A percentile compares a stretch with the other conserved stretches of the same genome.
phyloP scores from a whole-genome alignment of 1,284 basidiomycete genomes.

The Vanrija sp. region DNA sequence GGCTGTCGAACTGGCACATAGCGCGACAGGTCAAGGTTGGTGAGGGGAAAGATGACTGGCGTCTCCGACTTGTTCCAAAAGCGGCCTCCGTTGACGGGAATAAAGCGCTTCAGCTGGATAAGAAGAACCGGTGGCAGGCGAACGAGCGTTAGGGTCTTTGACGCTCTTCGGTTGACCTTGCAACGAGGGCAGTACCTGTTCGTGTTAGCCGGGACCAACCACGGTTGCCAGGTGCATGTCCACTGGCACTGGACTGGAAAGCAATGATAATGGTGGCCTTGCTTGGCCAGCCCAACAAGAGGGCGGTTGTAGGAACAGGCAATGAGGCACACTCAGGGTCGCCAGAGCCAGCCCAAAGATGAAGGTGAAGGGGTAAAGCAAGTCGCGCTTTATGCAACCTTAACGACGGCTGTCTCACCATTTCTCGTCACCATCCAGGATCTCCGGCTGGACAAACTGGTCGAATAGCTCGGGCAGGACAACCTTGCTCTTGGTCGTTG shows the following conservation, averaged over 20 bases:
- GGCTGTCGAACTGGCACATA: conserved; percentile 82
- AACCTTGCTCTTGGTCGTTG: conserved; percentile 63
- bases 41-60: conserved; percentile 80
- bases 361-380: not conserved
- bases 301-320: not conserved
- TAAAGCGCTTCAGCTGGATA: conserved; percentile 95
- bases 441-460: conserved; percentile 83
- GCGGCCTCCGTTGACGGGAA: conserved; percentile 67
- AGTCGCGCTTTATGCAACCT: not conserved
- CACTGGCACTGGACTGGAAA: too few species aligned
- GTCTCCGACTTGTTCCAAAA: conserved; percentile 96
- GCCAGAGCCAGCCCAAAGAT: too few species aligned
- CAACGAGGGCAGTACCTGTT: conserved; percentile 86
- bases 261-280: too few species aligned
- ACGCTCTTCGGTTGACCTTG: conserved; percentile 75
- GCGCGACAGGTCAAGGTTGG: conserved; percentile 77
- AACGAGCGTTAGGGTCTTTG: conserved; percentile 79
- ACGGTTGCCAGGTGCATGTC: not conserved
- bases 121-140: conserved; percentile 89
- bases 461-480: conserved; percentile 79
- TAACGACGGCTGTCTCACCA: conserved; percentile 61
- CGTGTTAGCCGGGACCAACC: not conserved
- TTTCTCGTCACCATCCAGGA: conserved; percentile 88
- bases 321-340: not conserved
- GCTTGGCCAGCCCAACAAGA: too few species aligned